Percentiles rank a stretch among this genome's conserved stretches.
Evolutionary conservation across 768 basidiomycete genomes (phyloP).

Genomic region (Rhizopogon vesiculosus): DNA sequence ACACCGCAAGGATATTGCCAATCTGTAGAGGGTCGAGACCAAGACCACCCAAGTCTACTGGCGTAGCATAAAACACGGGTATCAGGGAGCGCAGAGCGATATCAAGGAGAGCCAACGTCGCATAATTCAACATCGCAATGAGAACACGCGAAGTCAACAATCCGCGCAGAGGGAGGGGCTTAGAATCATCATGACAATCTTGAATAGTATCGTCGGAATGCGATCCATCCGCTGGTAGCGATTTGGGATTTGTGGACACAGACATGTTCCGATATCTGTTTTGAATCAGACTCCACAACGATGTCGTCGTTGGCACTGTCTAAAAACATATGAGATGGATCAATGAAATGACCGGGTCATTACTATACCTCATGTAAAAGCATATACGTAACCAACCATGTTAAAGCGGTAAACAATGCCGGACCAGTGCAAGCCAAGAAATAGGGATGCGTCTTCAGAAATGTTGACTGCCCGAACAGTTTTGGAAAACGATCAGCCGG

Average conservation of each 20-base stretch:
- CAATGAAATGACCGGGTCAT: neutral
- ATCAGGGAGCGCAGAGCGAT: slow-evolving; percentile 48
- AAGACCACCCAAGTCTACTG: slow-evolving; percentile 10
- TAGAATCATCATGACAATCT: neutral
- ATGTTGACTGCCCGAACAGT: slow-evolving; percentile 47
- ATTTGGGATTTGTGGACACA: neutral
- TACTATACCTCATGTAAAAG: slow-evolving; percentile 46
- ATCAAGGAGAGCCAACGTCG: slow-evolving; percentile 53
- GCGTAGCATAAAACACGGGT: slow-evolving; percentile 17
- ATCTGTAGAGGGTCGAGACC: slow-evolving; percentile 11
- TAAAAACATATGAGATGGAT: neutral
- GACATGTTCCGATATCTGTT: slow-evolving; percentile 22
- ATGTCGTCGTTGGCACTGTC: slow-evolving; percentile 6
- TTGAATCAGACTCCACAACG: slow-evolving; percentile 24
- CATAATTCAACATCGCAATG: slow-evolving; percentile 54
- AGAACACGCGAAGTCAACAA: slow-evolving; percentile 48
- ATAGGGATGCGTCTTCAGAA: slow-evolving; percentile 62
- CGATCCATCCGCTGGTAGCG: neutral
- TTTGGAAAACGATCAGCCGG: slow-evolving; percentile 59
- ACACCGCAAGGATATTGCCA: slow-evolving; percentile 11
- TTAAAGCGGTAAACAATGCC: slow-evolving; percentile 45
- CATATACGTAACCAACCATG: slow-evolving; percentile 40
- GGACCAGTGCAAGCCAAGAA: slow-evolving; percentile 61
- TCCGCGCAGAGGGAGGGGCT: slow-evolving; percentile 37
- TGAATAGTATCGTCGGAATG: neutral